Evolutionary conservation across 768 basidiomycete species (phyloP).

Genomic region (Pulveroboletus sp.): DNA sequence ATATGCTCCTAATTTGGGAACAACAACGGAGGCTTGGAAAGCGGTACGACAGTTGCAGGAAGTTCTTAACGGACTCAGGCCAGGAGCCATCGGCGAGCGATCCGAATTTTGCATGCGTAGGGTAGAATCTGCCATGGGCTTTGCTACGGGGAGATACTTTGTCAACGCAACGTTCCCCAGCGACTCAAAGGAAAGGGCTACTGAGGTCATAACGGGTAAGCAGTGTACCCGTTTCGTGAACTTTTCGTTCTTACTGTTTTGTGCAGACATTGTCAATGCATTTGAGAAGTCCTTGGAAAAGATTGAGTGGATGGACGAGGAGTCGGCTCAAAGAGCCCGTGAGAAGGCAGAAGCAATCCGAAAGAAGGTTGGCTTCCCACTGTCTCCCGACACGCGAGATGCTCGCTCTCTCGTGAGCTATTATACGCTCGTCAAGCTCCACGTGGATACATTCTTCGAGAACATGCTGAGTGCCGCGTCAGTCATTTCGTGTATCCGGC

Average conservation of each 20-base stretch:
- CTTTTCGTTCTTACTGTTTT: conserved; percentile 6
- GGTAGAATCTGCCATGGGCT: conserved; percentile 77
- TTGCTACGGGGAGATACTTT: conserved; percentile 84
- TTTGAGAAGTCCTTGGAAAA: conserved; percentile 73
- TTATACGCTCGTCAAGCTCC: conserved; percentile 65
- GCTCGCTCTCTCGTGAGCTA: conserved; percentile 67
- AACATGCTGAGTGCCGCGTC: conserved; percentile 70
- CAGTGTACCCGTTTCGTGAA: background rate
- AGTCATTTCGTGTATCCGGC: conserved; percentile 3
- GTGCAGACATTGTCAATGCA: conserved; percentile 67
- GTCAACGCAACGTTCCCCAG: conserved; percentile 79
- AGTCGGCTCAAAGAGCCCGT: conserved; percentile 75
- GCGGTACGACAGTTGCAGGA: conserved; percentile 68
- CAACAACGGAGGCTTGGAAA: conserved; percentile 73
- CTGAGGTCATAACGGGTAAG: conserved; percentile 74
- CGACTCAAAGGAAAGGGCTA: conserved; percentile 74
- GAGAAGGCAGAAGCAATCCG: conserved; percentile 62
- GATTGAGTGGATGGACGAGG: conserved; percentile 89
- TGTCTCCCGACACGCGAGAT: conserved; percentile 75
- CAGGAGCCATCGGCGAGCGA: conserved; percentile 79
- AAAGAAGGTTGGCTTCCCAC: conserved; percentile 91
- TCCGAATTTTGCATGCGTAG: conserved; percentile 75
- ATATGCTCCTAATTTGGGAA: conserved; percentile 68
- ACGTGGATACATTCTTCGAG: conserved; percentile 72
- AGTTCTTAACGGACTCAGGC: conserved; percentile 75